Base-by-base conservation (phyloP, 148 eudicot species). In the Dianthus caryophyllus region DNA sequence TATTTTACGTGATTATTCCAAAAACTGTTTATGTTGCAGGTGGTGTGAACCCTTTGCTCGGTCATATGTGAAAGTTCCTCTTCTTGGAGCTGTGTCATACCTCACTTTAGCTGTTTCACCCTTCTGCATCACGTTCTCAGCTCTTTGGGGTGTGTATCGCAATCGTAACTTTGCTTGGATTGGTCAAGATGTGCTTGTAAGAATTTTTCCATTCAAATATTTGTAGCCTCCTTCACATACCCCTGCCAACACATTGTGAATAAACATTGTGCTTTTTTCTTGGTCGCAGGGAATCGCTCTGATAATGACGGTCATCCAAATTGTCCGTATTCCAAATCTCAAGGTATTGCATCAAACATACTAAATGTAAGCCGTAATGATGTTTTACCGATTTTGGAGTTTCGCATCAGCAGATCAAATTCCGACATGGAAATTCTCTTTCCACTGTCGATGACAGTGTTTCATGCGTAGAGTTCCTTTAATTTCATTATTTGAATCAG, bases 121-220 rank as follows among this genome's bases (percentile, higher is more conserved):
- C 68, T 90, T 90, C 78, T 90, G 97, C 83, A 81, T 90, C 69
- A 70, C 80, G 57, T 87, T 90, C 75, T 85, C 94, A 15, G 79
- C 65, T 54, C 31, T 87, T 44, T 90, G 97, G 97, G 97, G 87
- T 39, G 82, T 87, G 31, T 76, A 81, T 67, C 79, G 94, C 38
- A 20, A 80, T 68, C 61, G 18, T 49, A 73, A 75, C 62, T 78
- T 85, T 78, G 97, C 82, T 67, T 90, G 97, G 97, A 87, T 90
- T 36, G 97, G 97, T 66, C 97, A 90, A 78, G 97, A 90, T 78
- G 72, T 90, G 79, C 97, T 90, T 74, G 97, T 90, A 84, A 87
- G 88, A 64, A 79, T 65, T 67, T 64, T 49, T 4, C 22, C 36
- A 17, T 33, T 0, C 13, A 41, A 38, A 31, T 62, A 14, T 46